phyloP scores from a whole-genome alignment of 2,329 filamentous ascomycete genomes.

The Boeremia exigua region DNA sequence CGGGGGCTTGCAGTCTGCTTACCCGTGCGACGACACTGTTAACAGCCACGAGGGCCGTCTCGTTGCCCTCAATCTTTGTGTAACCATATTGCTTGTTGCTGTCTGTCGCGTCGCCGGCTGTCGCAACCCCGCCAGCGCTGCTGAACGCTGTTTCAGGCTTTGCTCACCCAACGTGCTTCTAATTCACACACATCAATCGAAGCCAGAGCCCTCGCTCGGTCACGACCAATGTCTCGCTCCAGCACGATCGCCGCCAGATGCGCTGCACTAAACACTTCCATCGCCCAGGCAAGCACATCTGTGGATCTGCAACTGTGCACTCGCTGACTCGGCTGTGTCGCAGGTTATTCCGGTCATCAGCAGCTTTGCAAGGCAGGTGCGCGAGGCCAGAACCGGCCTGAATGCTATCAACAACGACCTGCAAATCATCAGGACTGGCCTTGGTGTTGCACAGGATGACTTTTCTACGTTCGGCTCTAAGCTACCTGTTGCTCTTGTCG shows the following conservation, averaged over 20 bases:
- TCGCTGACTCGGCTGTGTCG: conserved; percentile 17
- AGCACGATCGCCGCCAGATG: conserved; percentile 44
- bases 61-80: conserved; percentile 10
- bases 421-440: conserved; percentile 39
- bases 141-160: conserved; percentile 14
- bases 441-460: conserved; percentile 43
- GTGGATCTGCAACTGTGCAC: conserved; percentile 11
- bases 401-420: conserved; percentile 41
- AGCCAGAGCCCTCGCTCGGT: conserved; percentile 3
- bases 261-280: conserved; percentile 39
- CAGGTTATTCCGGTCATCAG: conserved; percentile 40
- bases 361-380: conserved; percentile 40
- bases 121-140: conserved; percentile 11
- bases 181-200: conserved; percentile 4
- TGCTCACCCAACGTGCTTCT: conserved; percentile 15
- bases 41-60: conserved; percentile 11
- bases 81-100: conserved; percentile 20
- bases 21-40: conserved; percentile 15
- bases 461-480: conserved; percentile 28
- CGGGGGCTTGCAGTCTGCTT: conserved; percentile 5
- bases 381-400: conserved; percentile 41
- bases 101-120: conserved; percentile 10
- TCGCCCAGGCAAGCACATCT: conserved; percentile 36
- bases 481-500: conserved; percentile 31
- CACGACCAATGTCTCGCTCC: conserved; percentile 31